Base-by-base conservation (phyloP, 495 filamentous ascomycete genomes). In the Aspergillus cristatus region DNA sequence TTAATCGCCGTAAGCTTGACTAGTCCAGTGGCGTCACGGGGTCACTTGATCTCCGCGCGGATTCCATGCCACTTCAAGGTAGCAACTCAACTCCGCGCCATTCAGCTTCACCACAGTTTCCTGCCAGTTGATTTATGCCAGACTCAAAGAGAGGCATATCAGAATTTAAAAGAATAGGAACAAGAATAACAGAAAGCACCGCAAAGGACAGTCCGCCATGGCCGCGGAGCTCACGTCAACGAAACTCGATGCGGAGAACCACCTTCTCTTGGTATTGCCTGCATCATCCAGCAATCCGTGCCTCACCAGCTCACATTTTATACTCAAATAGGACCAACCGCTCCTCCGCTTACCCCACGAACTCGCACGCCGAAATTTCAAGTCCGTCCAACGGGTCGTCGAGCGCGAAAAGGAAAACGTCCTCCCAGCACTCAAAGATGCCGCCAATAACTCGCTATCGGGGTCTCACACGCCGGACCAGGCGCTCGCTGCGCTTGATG, bases 281-380 rank as follows among this genome's bases (percentile, higher is more conserved):
- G 20, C 20, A 24, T 24, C 20, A 24, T 8, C 20, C 20, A 24
- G 8, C 4, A 24, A 4, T 4, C 8, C 20, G 20, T 24, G 4
- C 20, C 4, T 24, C n/a, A n/a, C n/a, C n/a, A n/a, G n/a, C n/a
- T n/a, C n/a, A n/a, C 20, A 24, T 24, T 4, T 4, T 24, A 24
- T 24, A 24, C n/a, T n/a, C n/a, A n/a, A n/a, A n/a, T 36, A 94
- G 89, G 91, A 98, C 58, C 90, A 97, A 76, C 83, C 91, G 16
- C 85, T 96, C 43, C 81, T 98, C 48, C 83, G 87, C 14, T 71
- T 96, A 3, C 91, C 91, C 14, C 77, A 86, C 57, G 90, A 96
- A 58, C 78, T 97, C 37, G 77, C 86, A 29, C 83, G 91, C 37
- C 83, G 86, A 53, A 97, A 94, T 56, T 89, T 96, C 65, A 94